Evolutionary conservation across 2,329 filamentous ascomycete genomes (phyloP).

Genomic region (Neofusicoccum sp.): DNA sequence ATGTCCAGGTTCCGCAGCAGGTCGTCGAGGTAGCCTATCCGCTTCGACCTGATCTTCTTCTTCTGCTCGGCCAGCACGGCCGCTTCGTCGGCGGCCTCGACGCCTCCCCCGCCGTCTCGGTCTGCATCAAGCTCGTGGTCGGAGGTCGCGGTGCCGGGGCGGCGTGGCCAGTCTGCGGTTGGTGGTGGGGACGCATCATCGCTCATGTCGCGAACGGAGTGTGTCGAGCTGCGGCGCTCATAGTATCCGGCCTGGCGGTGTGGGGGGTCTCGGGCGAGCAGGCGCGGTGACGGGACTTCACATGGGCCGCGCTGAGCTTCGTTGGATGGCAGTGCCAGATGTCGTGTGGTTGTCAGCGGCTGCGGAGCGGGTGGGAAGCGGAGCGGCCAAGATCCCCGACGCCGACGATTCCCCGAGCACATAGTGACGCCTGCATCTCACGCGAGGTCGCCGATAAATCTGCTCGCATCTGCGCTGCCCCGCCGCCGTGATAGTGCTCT

Average conservation of each 20-base stretch:
- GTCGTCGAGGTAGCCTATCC: conserved; percentile 49
- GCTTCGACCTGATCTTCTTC: conserved; percentile 36
- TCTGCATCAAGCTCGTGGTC: neutral
- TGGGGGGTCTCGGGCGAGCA: neutral
- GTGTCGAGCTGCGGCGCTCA: conserved; percentile 1
- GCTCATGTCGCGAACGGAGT: conserved; percentile 34
- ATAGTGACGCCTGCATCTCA: conserved; percentile 17
- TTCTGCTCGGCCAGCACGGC: conserved; percentile 26
- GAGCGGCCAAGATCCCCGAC: conserved; percentile 4
- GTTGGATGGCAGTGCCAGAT: neutral
- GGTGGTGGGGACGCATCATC: conserved; percentile 40
- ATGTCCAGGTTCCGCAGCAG: conserved; percentile 58
- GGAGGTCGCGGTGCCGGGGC: conserved; percentile 5
- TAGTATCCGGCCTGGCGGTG: conserved; percentile 6
- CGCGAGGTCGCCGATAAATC: conserved; percentile 4
- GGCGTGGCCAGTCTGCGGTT: conserved; percentile 16
- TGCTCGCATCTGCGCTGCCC: neutral
- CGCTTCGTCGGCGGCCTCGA: conserved; percentile 21
- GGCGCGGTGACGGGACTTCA: neutral
- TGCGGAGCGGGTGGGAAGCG: neutral
- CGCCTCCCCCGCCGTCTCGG: conserved; percentile 5
- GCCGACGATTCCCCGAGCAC: conserved; percentile 3
- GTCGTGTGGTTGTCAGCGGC: neutral
- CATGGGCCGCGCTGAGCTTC: neutral
- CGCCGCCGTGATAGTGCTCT: neutral